Percentiles rank a stretch among this genome's conserved stretches.
Evolutionary conservation across 2,329 filamentous ascomycete genomes (phyloP).

Genomic region (Fusarium protoensiforme): DNA sequence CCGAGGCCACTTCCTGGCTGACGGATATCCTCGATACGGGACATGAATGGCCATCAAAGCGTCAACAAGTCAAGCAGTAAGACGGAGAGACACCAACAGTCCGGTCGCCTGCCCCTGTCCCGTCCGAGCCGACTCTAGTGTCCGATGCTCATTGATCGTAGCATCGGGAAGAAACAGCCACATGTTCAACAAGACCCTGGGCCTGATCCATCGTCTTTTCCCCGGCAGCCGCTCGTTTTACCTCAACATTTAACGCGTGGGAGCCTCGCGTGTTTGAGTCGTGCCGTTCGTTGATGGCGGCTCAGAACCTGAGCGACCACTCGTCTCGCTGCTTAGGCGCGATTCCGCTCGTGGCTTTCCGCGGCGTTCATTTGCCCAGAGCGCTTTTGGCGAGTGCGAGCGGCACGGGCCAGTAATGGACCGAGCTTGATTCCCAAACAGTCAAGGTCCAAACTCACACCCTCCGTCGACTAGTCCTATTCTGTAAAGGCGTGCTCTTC

Average conservation of each 20-base stretch:
- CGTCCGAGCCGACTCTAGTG: background rate
- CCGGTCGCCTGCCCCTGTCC: background rate
- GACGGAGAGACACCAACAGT: constrained; percentile 10
- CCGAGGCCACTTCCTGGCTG: background rate
- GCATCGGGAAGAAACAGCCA: constrained; percentile 16
- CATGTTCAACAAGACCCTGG: constrained; percentile 27
- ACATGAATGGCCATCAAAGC: background rate
- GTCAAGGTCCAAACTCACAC: constrained; percentile 2
- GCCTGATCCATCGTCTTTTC: constrained; percentile 6
- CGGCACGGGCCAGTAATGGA: constrained; percentile 4
- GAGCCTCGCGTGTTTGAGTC: constrained; percentile 28
- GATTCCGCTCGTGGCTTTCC: constrained; percentile 33
- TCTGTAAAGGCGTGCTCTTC: constrained; percentile 13
- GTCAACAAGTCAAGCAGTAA: constrained; percentile 2
- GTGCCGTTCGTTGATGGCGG: constrained; percentile 18
- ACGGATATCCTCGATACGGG: background rate
- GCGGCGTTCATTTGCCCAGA: constrained; percentile 30
- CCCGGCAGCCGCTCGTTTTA: constrained; percentile 24
- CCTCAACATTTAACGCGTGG: constrained; percentile 1
- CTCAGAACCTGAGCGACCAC: constrained; percentile 15
- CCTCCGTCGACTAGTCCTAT: constrained; percentile 25
- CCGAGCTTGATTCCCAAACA: constrained; percentile 4
- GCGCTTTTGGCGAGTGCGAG: constrained; percentile 22
- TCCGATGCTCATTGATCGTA: background rate
- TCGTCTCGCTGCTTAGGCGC: constrained; percentile 27